Base-by-base conservation (phyloP, 2,329 filamentous ascomycete species). In the Cladosporium halotolerans region DNA sequence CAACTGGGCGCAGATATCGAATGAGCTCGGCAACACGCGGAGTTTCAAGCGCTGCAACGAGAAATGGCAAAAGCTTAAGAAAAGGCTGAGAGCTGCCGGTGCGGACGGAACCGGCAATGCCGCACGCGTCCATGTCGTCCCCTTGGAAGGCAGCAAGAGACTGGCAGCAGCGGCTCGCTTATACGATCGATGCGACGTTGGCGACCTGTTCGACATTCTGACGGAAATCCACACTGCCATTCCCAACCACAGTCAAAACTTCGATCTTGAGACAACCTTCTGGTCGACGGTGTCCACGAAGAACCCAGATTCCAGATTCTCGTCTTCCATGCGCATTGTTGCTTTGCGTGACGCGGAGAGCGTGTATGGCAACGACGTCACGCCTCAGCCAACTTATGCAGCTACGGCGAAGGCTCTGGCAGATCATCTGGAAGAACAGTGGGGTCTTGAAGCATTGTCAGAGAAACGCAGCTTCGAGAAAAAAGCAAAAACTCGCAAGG, bases 31-130 rank as follows among this genome's bases (percentile, higher is more conserved):
- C 11, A 73, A 75, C 45, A 81, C 51, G 8, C 76, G 87, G 42
- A 86, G 79, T 56, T 78, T 83, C 3, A 75, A 87, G 19, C 85
- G 88, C 65, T 89, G 85, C 63, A 74, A 78, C 23, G 75, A 76
- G 23, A 89, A 90, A 64, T 89, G 84, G 83, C 80, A 79, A 55
- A 67, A 72, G 28, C 58, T 82, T 14, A 67, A 70, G 48, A 41
- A 58, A 34, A 57, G 56, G 48, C 48, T 52, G 19, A 39, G 10
- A 33, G 33, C 33, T 34, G 16, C 41, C 18, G 40, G 31, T 16
- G 16, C 38, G 18, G 23, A 36, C 23, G n/a, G 11, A 11, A 38
- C 6, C 34, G n/a, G 11, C 10, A 38, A 38, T 38, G 4, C 10
- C 11, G 23, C 23, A 28, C 5, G 23, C 23, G 23, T 28, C 23